These are phyloP conservation scores for Podaxis carcinomalis DNA, from an alignment of 768 basidiomycete genomes.

Conservation along the genomic window DNA sequence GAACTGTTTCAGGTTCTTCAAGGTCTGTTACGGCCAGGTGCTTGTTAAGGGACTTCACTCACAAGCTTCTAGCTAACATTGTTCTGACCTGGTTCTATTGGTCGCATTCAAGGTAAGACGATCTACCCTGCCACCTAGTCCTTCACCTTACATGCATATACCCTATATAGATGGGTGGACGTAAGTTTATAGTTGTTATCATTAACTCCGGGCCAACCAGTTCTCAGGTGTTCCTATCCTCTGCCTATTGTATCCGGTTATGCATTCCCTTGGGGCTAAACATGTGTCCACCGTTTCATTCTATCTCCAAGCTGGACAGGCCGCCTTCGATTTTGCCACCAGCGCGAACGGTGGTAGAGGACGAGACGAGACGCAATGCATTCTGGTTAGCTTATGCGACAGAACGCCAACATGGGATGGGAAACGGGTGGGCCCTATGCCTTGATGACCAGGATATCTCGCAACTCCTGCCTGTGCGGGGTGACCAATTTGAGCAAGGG, in stretches of 20 bases:
- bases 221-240: constrained; percentile 53
- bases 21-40: constrained; percentile 32
- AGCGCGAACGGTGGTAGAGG: constrained; percentile 60
- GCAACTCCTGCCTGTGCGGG: constrained; percentile 62
- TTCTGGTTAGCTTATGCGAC: constrained; percentile 72
- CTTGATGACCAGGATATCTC: constrained; percentile 74
- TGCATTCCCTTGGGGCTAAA: constrained; percentile 68
- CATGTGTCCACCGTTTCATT: constrained; percentile 60
- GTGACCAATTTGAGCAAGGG: constrained; percentile 56
- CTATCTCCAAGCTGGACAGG: constrained; percentile 54
- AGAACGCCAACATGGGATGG: constrained; percentile 63
- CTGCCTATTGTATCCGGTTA: constrained; percentile 53
- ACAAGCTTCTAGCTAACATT: constrained; percentile 42
- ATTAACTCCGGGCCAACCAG: neutral
- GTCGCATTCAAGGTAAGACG: constrained; percentile 61
- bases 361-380: constrained; percentile 66
- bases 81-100: constrained; percentile 72
- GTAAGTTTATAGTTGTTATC: constrained; percentile 29
- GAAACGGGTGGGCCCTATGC: constrained; percentile 67
- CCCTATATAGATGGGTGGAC: constrained; percentile 60
- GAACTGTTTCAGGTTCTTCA: constrained; percentile 58
- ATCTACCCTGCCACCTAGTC: neutral
- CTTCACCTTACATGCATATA: constrained; percentile 12
- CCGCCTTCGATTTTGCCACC: constrained; percentile 56
- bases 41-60: neutral